These are phyloP conservation scores for Sporothrix euskadiensis DNA, from an alignment of 2,329 filamentous ascomycete genomes.

Conservation along the genomic window DNA sequence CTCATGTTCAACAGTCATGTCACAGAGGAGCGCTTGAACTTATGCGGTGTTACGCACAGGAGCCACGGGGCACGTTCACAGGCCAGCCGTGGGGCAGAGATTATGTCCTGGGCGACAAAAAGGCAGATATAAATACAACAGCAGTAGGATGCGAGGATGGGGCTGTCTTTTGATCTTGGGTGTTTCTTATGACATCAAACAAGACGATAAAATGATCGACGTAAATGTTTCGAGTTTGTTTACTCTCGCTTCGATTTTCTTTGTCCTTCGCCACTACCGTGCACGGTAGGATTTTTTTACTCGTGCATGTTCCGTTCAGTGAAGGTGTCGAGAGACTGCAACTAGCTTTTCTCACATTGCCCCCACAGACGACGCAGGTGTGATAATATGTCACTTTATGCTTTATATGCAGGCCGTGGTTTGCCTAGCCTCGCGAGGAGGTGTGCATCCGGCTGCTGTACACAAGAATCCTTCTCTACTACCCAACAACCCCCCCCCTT, in stretches of 20 bases:
- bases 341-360: no score
- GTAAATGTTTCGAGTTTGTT: conserved; percentile 7
- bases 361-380: background rate
- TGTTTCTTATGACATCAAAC: background rate
- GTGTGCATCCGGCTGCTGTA: conserved; percentile 16
- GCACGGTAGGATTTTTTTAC: background rate
- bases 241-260: background rate
- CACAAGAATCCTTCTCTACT: conserved; percentile 18
- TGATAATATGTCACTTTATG: background rate
- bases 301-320: background rate
- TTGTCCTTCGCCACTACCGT: background rate
- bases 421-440: conserved; percentile 4
- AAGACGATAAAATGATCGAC: background rate
- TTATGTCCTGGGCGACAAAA: background rate
- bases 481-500: background rate
- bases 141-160: background rate
- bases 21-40: background rate
- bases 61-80: background rate
- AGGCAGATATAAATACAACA: background rate
- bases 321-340: background rate
- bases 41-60: background rate
- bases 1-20: background rate
- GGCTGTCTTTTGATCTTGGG: background rate
- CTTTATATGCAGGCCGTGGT: conserved; percentile 8
- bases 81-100: background rate